Percentiles rank a stretch among this genome's conserved stretches.
Conservation (phyloP, 305 asterid genomes). For the Solanum hybrid region DNA sequence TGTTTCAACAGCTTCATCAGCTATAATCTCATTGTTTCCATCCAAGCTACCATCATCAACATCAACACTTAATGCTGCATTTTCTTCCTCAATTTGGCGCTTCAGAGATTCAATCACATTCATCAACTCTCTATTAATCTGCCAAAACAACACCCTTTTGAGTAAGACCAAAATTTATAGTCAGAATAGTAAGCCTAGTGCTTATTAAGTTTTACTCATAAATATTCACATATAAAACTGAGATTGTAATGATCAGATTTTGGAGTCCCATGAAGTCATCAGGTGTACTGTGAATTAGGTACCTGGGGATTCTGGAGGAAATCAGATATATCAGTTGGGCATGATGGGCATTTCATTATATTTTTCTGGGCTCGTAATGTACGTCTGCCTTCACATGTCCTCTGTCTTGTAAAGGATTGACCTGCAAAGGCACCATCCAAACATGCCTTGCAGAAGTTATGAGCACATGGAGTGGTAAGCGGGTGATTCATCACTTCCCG, state of each 20-base stretch:
- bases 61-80: slow-evolving; percentile 19
- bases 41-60: slow-evolving; percentile 21
- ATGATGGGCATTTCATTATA: slow-evolving; percentile 78
- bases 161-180: neutral
- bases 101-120: slow-evolving; percentile 57
- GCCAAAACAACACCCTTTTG: slow-evolving; percentile 10
- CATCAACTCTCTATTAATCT: slow-evolving; percentile 88
- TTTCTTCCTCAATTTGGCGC: slow-evolving; percentile 51
- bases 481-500: slow-evolving; percentile 71
- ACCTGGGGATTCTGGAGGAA: slow-evolving; percentile 87
- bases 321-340: slow-evolving; percentile 64
- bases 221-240: neutral
- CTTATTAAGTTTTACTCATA: neutral
- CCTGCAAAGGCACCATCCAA: slow-evolving; percentile 77
- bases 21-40: slow-evolving; percentile 11
- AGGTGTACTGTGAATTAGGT: neutral
- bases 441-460: slow-evolving; percentile 85
- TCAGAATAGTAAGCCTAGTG: neutral
- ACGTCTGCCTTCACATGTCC: slow-evolving; percentile 66
- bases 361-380: slow-evolving; percentile 70
- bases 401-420: slow-evolving; percentile 49
- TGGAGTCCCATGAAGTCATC: neutral
- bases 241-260: neutral
- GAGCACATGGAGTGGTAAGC: slow-evolving; percentile 87
- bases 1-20: slow-evolving; percentile 18